Evolutionary conservation across 768 basidiomycete genomes (phyloP).

Genomic region (Amanita thiersii): DNA sequence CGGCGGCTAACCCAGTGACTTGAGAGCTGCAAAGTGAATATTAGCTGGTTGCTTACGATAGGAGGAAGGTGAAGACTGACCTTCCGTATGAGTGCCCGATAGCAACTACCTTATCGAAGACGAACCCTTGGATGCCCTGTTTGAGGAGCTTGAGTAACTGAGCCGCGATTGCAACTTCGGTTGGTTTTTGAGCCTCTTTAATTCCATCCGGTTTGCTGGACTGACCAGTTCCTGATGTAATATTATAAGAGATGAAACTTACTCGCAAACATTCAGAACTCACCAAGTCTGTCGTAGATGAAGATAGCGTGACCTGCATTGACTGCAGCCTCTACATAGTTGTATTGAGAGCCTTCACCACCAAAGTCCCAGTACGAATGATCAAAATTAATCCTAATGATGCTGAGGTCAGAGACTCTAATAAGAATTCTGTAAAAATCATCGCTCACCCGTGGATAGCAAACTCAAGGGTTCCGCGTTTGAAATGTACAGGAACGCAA

Average conservation of each 20-base stretch:
- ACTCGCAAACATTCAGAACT: no score
- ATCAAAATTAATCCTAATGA: constrained; percentile 16
- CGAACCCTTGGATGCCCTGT: constrained; percentile 2
- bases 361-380: constrained; percentile 18
- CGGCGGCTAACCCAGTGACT: no score
- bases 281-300: constrained; percentile 17
- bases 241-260: no score
- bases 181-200: constrained; percentile 14
- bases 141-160: constrained; percentile 12
- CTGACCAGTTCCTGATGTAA: constrained; percentile 14
- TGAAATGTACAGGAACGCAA: constrained; percentile 10
- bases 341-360: constrained; percentile 13
- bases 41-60: no score
- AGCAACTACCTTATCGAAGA: constrained; percentile 13
- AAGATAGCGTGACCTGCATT: constrained; percentile 14
- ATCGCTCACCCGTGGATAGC: constrained; percentile 16
- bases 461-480: constrained; percentile 11
- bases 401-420: no score
- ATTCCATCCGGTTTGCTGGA: constrained; percentile 18
- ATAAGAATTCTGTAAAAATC: no score
- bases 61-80: constrained; percentile 6
- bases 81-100: constrained; percentile 19
- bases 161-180: constrained; percentile 14
- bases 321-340: constrained; percentile 15
- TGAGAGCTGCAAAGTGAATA: no score